Base-by-base conservation (phyloP, 1,139 yeast species). In the Lodderomyces beijingensis region DNA sequence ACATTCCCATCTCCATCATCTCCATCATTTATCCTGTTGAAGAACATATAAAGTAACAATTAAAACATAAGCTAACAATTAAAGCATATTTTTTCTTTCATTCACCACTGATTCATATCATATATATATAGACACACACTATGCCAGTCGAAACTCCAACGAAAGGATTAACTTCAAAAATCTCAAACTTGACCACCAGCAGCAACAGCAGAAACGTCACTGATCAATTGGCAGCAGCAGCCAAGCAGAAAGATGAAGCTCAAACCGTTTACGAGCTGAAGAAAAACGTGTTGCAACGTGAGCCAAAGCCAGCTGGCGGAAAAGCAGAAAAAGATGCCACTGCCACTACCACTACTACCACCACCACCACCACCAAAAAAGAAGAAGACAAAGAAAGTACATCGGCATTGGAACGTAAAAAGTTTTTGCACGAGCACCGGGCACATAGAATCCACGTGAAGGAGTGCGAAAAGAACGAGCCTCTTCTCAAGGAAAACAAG, bases 401-500 rank as follows among this genome's bases (percentile, higher is more conserved):
- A 20, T 44, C 41, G 12, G 48, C 43, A 18, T 35, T 30, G 11
- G 50, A 52, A 38, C 93, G 83, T 57, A 45, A 61, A 38, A 59
- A 62, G 33, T 83, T 82, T 59, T 64, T 82, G 54, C 55, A 58
- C 31, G 60, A 66, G 43, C 89, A 81, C 62, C 71, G 64, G 48
- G 77, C 72, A 27, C 88, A 79, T 55, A 82, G 93, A 67, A 82
- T 77, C 50, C 45, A 73, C 44, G 66, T 88, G 50, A 82, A 81
- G 67, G 87, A 68, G 42, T 48, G 74, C 50, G 96, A 91, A 70
- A 76, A 76, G 59, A 86, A 86, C 38, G 99, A 91, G 70, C 96
- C 96, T 3, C 65, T 91, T 51, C 75, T 91, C 53, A 59, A 62
- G 40, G 97, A 91, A 65, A 91, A 93, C 75, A 78, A 76, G 47